phyloP scores from a whole-genome alignment of 331 rosid species.

The Malus hybrid region DNA sequence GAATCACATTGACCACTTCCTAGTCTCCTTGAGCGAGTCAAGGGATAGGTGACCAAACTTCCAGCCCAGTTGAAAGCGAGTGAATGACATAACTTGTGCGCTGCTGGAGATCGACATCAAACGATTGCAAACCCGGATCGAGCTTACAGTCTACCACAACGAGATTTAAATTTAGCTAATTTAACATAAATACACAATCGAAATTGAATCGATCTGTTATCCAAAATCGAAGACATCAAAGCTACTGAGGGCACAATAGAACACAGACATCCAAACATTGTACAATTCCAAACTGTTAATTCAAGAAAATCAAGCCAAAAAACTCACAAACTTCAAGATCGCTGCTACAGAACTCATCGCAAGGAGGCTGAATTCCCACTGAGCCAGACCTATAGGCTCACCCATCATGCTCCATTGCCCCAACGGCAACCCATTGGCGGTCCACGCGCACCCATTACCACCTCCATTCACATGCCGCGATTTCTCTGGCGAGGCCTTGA shows the following conservation, averaged over 20 bases:
- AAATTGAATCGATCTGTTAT: not conserved
- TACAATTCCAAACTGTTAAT: not conserved
- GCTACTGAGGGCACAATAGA: not conserved
- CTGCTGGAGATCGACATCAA: constrained; percentile 1
- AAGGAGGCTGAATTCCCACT: constrained; percentile 64
- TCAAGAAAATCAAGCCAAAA: not conserved
- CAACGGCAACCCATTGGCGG: constrained; percentile 72
- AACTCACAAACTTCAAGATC: constrained; percentile 97
- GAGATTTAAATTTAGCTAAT: not conserved
- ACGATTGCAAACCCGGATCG: too few relatives aligned
- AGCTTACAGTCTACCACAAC: too few relatives aligned
- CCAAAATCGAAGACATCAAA: not conserved
- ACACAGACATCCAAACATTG: not conserved
- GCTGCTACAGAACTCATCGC: constrained; percentile 88
- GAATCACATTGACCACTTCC: constrained; percentile 53
- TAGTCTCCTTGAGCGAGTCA: constrained; percentile 64
- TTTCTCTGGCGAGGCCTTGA: constrained; percentile 14
- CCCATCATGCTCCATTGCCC: constrained; percentile 69
- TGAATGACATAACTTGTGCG: constrained; percentile 54
- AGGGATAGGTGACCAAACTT: constrained; percentile 50
- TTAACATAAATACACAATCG: not conserved
- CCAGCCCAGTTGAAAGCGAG: constrained; percentile 56
- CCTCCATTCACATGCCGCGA: constrained; percentile 4
- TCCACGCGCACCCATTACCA: constrained; percentile 40
- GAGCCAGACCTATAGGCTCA: constrained; percentile 63